Conservation (phyloP, 1,139 yeast genomes). For the Debaryomycetaceae sp. region DNA sequence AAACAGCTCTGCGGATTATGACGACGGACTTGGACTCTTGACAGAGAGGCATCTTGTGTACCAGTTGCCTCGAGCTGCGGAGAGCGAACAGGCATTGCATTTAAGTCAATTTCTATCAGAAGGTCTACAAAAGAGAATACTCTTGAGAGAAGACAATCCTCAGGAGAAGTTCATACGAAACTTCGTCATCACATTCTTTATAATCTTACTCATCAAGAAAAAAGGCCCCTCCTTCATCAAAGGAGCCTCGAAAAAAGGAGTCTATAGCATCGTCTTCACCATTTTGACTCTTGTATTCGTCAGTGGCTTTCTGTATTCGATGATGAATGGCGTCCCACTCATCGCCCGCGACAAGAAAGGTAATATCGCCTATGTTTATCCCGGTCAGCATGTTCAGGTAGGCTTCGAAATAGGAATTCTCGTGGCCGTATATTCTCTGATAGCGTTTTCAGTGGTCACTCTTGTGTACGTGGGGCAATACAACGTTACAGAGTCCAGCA, state of each 20-base stretch:
- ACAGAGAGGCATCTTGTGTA: conserved; percentile 31
- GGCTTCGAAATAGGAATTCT: conserved; percentile 61
- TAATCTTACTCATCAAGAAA: conserved; percentile 49
- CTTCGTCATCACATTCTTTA: conserved; percentile 42
- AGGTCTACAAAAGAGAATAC: conserved; percentile 38
- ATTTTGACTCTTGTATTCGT: conserved; percentile 40
- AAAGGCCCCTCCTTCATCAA: conserved; percentile 37
- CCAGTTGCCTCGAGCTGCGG: conserved; percentile 23
- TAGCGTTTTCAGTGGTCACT: conserved; percentile 37
- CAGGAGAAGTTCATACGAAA: conserved; percentile 39
- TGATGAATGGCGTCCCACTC: conserved; percentile 59
- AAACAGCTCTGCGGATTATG: conserved; percentile 13
- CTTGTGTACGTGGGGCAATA: conserved; percentile 38
- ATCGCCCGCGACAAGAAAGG: conserved; percentile 50
- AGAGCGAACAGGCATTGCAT: conserved; percentile 33
- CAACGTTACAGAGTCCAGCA: conserved; percentile 17
- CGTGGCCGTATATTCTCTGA: conserved; percentile 42
- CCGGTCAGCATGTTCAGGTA: conserved; percentile 64
- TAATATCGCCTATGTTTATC: conserved; percentile 52
- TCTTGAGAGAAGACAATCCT: conserved; percentile 42
- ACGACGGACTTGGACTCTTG: conserved; percentile 23
- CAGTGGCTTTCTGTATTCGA: conserved; percentile 64
- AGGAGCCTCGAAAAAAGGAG: conserved; percentile 26
- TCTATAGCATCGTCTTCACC: conserved; percentile 38
- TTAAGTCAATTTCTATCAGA: conserved; percentile 54